Percentiles rank a stretch among this genome's conserved stretches.
Conservation (phyloP, 257 asterid species). For the Schizonepeta tenuifolia region DNA sequence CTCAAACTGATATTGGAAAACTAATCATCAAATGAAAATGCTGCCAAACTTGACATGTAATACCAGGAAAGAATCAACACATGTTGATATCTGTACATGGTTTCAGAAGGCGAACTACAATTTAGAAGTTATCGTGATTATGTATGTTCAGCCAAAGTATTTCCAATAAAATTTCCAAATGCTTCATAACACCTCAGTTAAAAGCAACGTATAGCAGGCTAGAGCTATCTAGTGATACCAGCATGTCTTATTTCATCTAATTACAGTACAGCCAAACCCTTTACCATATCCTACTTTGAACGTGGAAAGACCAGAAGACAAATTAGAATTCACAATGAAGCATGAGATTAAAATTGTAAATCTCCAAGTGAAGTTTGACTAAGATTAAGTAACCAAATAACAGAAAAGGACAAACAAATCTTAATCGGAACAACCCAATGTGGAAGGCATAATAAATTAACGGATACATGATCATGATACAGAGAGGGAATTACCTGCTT, state of each 20-base stretch:
- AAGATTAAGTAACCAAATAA: slow-evolving; percentile 1
- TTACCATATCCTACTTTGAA: slow-evolving; percentile 14
- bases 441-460: background rate
- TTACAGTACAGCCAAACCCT: slow-evolving; percentile 17
- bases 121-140: slow-evolving; percentile 1
- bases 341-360: slow-evolving; percentile 1
- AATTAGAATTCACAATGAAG: background rate
- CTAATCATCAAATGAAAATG: slow-evolving; percentile 9
- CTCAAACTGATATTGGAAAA: background rate
- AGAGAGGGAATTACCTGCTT: slow-evolving; percentile 65
- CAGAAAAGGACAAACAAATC: slow-evolving; percentile 10
- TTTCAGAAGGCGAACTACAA: background rate
- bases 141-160: slow-evolving; percentile 1
- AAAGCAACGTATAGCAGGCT: background rate
- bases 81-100: background rate
- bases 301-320: background rate
- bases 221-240: slow-evolving; percentile 18
- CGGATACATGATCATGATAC: background rate
- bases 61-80: background rate
- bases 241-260: slow-evolving; percentile 19
- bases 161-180: slow-evolving; percentile 9
- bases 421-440: slow-evolving; percentile 14
- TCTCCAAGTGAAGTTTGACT: background rate
- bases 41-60: background rate
- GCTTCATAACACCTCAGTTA: background rate